Conservation (phyloP, 2,329 filamentous ascomycete species). For the Chaetothyriales sp. region DNA sequence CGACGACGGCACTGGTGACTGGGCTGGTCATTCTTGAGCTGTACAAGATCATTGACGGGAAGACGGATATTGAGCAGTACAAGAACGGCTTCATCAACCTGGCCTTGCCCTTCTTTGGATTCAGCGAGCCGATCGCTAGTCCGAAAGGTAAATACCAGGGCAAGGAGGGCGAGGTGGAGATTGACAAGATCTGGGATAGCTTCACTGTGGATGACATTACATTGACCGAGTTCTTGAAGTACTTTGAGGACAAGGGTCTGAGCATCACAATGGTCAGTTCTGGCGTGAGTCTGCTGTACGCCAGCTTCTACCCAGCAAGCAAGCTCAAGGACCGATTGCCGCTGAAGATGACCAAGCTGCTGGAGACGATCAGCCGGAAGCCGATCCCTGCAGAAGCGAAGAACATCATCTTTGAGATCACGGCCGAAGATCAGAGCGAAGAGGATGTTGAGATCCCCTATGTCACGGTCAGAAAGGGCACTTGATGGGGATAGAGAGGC, state of each 20-base stretch:
- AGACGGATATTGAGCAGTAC: constrained; percentile 94
- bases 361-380: constrained; percentile 84
- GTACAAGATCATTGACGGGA: constrained; percentile 93
- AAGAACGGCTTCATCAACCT: constrained; percentile 98
- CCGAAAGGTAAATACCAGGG: constrained; percentile 84
- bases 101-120: constrained; percentile 91
- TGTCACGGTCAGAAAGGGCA: constrained; percentile 63
- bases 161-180: constrained; percentile 58
- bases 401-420: constrained; percentile 93
- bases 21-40: constrained; percentile 84
- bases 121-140: constrained; percentile 89
- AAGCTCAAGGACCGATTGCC: constrained; percentile 68
- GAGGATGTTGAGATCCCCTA: constrained; percentile 97
- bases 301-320: constrained; percentile 74
- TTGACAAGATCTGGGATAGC: constrained; percentile 97
- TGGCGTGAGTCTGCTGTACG: constrained; percentile 89
- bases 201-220: constrained; percentile 76
- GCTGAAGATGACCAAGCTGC: constrained; percentile 75
- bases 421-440: constrained; percentile 71
- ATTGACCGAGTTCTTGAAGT: constrained; percentile 63
- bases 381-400: constrained; percentile 78
- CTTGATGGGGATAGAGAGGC: constrained; percentile 2
- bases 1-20: constrained; percentile 88
- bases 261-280: constrained; percentile 86
- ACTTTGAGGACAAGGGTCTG: constrained; percentile 69